A percentile compares a stretch with the other conserved stretches of the same genome.
Evolutionary conservation across 2,329 filamentous ascomycete genomes (phyloP).

Genomic region (Botrytis sinoallii): DNA sequence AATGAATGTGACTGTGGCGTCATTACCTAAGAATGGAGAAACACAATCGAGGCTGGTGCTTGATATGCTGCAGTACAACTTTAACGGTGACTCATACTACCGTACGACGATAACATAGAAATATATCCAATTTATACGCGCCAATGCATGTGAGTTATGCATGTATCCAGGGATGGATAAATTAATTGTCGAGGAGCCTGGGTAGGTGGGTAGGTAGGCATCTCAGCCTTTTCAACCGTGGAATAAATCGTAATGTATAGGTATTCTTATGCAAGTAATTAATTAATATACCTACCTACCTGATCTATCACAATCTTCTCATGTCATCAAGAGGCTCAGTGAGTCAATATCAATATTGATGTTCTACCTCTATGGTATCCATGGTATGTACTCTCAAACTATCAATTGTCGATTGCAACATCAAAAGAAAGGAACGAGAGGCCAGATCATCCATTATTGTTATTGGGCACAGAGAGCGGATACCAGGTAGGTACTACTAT

Average conservation of each 20-base stretch:
- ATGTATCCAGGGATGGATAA: not conserved
- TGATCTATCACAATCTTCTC: not conserved
- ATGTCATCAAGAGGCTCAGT: not conserved
- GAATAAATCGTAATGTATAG: not conserved
- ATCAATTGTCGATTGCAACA: not conserved
- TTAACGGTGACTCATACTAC: not conserved
- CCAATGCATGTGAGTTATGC: not conserved
- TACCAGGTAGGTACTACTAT: not conserved
- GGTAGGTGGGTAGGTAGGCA: too few relatives aligned
- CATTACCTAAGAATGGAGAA: not conserved
- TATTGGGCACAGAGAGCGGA: not conserved
- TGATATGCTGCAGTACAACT: not conserved
- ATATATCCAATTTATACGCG: not conserved
- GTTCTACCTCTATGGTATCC: too few relatives aligned
- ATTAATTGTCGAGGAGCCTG: too few relatives aligned
- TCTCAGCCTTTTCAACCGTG: conserved; percentile 2
- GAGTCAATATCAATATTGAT: not conserved
- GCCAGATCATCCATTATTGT: conserved; percentile 6
- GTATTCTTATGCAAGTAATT: conserved; percentile 1
- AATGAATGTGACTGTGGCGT: not conserved
- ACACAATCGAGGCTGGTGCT: not conserved
- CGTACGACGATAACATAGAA: not conserved
- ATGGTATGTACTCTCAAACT: too few relatives aligned
- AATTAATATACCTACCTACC: not conserved
- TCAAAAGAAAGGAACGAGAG: not conserved